phyloP scores from a whole-genome alignment of 768 basidiomycete genomes.

The Floccularia luteovirens region DNA sequence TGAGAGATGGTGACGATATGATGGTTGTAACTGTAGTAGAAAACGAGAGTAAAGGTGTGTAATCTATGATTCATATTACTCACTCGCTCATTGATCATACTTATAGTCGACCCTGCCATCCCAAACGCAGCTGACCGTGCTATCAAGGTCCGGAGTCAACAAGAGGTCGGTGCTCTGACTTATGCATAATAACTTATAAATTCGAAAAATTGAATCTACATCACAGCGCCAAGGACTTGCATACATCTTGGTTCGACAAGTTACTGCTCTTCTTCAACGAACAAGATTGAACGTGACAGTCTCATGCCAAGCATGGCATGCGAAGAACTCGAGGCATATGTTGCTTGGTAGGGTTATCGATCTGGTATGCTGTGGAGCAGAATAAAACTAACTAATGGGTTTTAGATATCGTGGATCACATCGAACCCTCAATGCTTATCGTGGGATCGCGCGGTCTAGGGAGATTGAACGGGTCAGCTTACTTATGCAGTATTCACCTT shows the following conservation, averaged over 20 bases:
- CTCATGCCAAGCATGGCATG: constrained; percentile 93
- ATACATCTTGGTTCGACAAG: constrained; percentile 85
- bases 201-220: constrained; percentile 6
- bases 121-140: constrained; percentile 71
- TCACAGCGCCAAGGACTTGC: constrained; percentile 79
- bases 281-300: constrained; percentile 84
- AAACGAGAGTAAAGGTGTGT: constrained; percentile 81
- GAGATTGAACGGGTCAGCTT: constrained; percentile 73
- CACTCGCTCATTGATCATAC: constrained; percentile 5
- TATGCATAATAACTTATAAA: background rate
- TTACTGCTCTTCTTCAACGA: constrained; percentile 82
- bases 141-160: constrained; percentile 78
- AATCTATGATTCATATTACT: constrained; percentile 1
- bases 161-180: constrained; percentile 55
- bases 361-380: background rate
- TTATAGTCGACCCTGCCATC: constrained; percentile 55
- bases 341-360: constrained; percentile 47
- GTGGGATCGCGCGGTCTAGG: constrained; percentile 91
- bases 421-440: constrained; percentile 86
- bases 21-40: constrained; percentile 88
- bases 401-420: constrained; percentile 76
- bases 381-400: background rate
- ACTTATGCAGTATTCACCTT: background rate
- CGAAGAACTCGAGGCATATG: constrained; percentile 92
- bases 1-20: constrained; percentile 92